Evolutionary conservation across 176 grass and related monocot species (phyloP), one percentile per base, ranked within the genome.

Genomic region (Juncus inflexus): DNA sequence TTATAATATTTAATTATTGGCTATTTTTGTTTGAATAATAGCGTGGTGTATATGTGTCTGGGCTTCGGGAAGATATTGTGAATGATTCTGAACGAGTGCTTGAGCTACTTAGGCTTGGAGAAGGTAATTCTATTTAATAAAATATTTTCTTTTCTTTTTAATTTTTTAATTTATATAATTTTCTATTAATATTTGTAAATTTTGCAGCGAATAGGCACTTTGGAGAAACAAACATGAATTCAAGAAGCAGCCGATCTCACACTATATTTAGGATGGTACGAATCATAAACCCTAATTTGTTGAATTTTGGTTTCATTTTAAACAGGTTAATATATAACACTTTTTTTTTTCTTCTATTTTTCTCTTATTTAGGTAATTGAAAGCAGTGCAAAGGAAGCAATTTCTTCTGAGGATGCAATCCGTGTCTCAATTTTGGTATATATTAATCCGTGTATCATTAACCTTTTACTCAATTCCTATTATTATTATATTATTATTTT

Each of bases 191-290:
- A 68, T 37, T 28, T n/a, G 36, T 68, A 51, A 14, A 42, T 50
- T 15, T 74, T 63, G 16, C 81, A 99, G 94, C 40, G 36, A 92
- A 99, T 79, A 89, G 88, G 35, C 94, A 99, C 79, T 99, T 99
- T 66, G 94, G 94, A 42, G 85, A 99, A 78, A 99, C 94, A 49
- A 92, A 86, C 58, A 99, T 92, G 85, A 99, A 92, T 50, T 80
- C 62, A 12, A 62, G 89, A 41, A 99, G 94, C 52, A 99, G 94
- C 54, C 63, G 85, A 42, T 99, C 88, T 3, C 94, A 92, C 76
- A 92, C 83, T 6, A 99, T 92, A 72, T 92, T 99, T 53, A 89
- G 88, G 61, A 99, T 99, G 88, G 94, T 99, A 99, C n/a, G 55
- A 28, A 56, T 43, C 57, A 66, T 9, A 64, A 72, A 66, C 40